Conservation (phyloP, 2,329 filamentous ascomycete genomes). For the Colletotrichum phormii region DNA sequence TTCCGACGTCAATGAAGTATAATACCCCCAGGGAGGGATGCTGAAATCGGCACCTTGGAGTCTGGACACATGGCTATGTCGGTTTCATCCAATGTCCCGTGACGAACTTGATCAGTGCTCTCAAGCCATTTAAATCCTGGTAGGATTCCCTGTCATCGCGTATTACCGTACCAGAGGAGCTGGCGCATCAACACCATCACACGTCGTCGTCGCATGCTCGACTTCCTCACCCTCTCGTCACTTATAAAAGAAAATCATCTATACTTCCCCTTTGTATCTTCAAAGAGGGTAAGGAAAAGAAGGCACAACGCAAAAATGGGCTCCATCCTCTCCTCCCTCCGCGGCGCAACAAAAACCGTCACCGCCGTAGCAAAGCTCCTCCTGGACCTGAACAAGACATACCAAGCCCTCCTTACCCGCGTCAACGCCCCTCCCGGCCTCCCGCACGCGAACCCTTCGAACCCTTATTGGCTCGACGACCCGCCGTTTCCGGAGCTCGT, state of each 20-base stretch:
- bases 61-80: too few species aligned
- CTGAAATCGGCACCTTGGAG: too few species aligned
- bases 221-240: not conserved
- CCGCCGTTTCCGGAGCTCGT: conserved; percentile 56
- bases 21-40: not conserved
- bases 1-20: not conserved
- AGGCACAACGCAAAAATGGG: conserved; percentile 44
- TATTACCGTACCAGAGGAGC: not conserved
- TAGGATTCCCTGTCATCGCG: too few species aligned
- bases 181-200: not conserved
- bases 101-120: not conserved
- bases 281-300: too few species aligned
- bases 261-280: too few species aligned
- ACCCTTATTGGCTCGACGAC: conserved; percentile 59
- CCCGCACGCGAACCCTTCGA: conserved; percentile 54
- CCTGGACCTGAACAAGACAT: conserved; percentile 42
- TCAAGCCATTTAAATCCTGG: too few species aligned
- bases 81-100: not conserved
- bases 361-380: conserved; percentile 42
- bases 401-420: conserved; percentile 45
- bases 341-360: conserved; percentile 40
- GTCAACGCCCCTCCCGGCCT: conserved; percentile 50
- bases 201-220: not conserved
- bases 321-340: conserved; percentile 44
- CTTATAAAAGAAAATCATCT: not conserved